Evolutionary conservation across 2,329 filamentous ascomycete species (phyloP).

Genomic region (Rachicladosporium sp.): DNA sequence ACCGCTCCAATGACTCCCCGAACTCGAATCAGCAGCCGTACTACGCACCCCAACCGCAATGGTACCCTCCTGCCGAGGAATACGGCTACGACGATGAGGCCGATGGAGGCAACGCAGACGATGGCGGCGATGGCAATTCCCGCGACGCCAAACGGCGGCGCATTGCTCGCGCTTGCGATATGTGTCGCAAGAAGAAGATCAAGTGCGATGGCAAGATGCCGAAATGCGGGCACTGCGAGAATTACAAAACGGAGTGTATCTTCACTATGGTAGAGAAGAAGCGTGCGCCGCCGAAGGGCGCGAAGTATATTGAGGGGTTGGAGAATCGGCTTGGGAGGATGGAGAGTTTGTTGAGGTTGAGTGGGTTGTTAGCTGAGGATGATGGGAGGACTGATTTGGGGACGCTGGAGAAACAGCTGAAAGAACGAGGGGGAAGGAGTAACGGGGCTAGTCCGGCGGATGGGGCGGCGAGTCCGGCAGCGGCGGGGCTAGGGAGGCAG

Average conservation of each 20-base stretch:
- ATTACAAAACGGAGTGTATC: conserved; percentile 95
- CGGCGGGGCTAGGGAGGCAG: background rate
- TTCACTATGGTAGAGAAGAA: conserved; percentile 99
- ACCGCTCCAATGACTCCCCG: too few relatives aligned
- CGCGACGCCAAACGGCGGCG: conserved; percentile 73
- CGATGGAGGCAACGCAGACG: conserved; percentile 9
- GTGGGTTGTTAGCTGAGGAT: conserved; percentile 74
- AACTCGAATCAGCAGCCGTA: too few relatives aligned
- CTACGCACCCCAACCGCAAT: background rate
- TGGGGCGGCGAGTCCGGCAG: conserved; percentile 5
- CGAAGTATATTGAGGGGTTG: conserved; percentile 94
- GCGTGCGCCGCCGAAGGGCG: conserved; percentile 88
- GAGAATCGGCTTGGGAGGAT: conserved; percentile 92
- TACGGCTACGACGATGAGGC: conserved; percentile 12
- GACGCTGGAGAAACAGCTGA: conserved; percentile 65
- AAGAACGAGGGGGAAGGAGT: conserved; percentile 30
- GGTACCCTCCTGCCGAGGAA: conserved; percentile 13
- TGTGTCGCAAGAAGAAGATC: conserved; percentile 93
- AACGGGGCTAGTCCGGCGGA: conserved; percentile 24
- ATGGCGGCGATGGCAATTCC: conserved; percentile 15
- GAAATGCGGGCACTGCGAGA: conserved; percentile 87
- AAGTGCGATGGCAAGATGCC: conserved; percentile 97
- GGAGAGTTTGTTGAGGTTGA: conserved; percentile 80
- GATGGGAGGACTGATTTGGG: conserved; percentile 81
- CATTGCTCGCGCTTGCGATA: conserved; percentile 85